Percentiles rank a stretch among this genome's conserved stretches.
Evolutionary conservation across 176 grass and related monocot genomes (phyloP).

Genomic region (Aegilops longissima): DNA sequence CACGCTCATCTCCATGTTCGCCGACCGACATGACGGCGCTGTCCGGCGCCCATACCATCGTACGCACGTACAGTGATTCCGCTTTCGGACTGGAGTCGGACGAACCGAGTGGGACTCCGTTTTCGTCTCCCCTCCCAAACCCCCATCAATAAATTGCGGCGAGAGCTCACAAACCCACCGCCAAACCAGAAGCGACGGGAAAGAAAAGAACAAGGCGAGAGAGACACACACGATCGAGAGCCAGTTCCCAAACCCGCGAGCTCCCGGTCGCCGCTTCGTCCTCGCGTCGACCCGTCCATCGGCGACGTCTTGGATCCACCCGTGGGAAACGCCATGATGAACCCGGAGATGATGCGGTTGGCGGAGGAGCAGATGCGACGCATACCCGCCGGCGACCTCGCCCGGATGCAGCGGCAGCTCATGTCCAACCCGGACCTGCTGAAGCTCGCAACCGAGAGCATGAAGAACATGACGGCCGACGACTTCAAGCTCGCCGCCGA

Average conservation of each 20-base stretch:
- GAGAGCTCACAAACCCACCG: not conserved
- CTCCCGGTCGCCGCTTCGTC: not conserved
- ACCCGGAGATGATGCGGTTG: slow-evolving; percentile 79
- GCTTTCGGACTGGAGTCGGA: no score
- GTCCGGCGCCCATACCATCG: not conserved
- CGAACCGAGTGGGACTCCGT: no score
- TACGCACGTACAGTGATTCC: no score
- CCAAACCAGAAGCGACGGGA: not conserved
- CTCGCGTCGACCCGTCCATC: not conserved
- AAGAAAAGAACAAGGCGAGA: not conserved
- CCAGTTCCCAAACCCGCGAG: not conserved
- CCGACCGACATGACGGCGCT: no score
- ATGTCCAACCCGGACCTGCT: slow-evolving; percentile 86
- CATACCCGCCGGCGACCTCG: slow-evolving; percentile 74
- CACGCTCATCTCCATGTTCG: no score
- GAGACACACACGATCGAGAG: not conserved
- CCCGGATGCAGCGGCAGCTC: slow-evolving; percentile 86
- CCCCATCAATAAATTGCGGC: not conserved
- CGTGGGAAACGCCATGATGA: slow-evolving; percentile 49
- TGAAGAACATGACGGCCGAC: slow-evolving; percentile 84
- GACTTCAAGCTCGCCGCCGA: slow-evolving; percentile 79
- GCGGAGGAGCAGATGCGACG: slow-evolving; percentile 96
- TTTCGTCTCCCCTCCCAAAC: not conserved
- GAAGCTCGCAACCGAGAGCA: slow-evolving; percentile 71
- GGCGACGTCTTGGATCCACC: not conserved